Evolutionary conservation across 257 asterid species (phyloP), one percentile per base, ranked within the genome.

Genomic region (Eustoma russellianum): DNA sequence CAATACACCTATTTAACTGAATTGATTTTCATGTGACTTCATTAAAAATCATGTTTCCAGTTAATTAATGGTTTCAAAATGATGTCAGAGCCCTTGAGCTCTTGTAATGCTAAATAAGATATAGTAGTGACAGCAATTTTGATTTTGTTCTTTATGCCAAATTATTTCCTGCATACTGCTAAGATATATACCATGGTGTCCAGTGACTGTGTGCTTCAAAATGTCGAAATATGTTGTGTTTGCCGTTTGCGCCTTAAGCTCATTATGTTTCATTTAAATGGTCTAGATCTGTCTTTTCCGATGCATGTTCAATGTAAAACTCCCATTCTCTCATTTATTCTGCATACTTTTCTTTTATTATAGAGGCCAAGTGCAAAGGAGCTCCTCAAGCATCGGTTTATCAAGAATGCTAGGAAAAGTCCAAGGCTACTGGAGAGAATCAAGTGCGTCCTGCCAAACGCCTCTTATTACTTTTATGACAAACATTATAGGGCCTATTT

Each of bases 321-420:
- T 38, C 7, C 3, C 43, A 7, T 53, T 30, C 41, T 17, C 50
- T 53, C 9, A 33, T 53, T 58, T 13, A 51, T 43, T 54, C 34
- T 44, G 17, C 49, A 52, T n/a, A 66, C 12, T 17, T 30, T 59
- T 34, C 58, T 53, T 52, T 48, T 58, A 64, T 63, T 60, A 17
- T 57, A 92, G 99, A 83, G 99, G 76, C 83, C 83, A 68, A 88
- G 95, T 78, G 99, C 99, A 9, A 92, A 78, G 78, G 99, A 92
- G 67, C 91, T 92, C 56, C 78, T 88, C 50, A 92, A 79, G 88
- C 95, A 83, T 63, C 95, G 95, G 9, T 88, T 92, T 65, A 79
- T 92, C 63, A 81, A 77, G 81, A 88, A 68, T 70, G 97, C 93
- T 48, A 77, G 95, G 73, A 92, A 75, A 81, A 88, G 94, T 68